Evolutionary conservation across 148 eudicot species (phyloP), one percentile per base, ranked within the genome.

Genomic region (Fagopyrum esculentum): DNA sequence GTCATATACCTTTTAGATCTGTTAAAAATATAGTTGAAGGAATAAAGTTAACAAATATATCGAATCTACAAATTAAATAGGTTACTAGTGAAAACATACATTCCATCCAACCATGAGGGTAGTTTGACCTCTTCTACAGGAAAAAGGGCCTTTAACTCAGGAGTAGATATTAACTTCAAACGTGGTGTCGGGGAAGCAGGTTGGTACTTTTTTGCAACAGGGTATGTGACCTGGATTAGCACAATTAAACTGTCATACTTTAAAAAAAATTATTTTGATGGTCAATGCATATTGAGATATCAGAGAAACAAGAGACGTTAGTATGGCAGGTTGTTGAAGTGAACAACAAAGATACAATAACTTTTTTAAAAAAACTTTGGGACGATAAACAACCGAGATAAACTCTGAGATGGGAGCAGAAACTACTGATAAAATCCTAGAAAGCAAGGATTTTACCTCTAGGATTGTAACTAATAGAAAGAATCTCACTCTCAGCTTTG

Each of bases 91-190:
- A 69, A 48, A 10, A 69, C 96, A 78, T 85, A 95, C 98, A 92
- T 92, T 74, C 97, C 97, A 73, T 89, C 87, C 80, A 88, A 45
- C 98, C 98, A 95, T 55, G 86, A 50, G 22, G 96, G 96, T 79
- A 95, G 97, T 81, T 86, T 92, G 80, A 92, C 83, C 80, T 95
- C 98, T 74, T 95, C 98, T 77, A 86, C 86, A 57, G 93, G 80
- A 83, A 92, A 90, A 72, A 92, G 63, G 78, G 96, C 86, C 80
- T 78, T 95, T 82, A 95, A 76, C 63, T 95, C 98, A 26, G 93
- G 84, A 76, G 96, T 83, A 75, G 97, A 85, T 48, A 92, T 81
- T 78, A 95, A 82, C 78, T 92, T 92, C 74, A 90, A 83, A 52
- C 92, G 90, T 74, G 98, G 97, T 9, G 93, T 78, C 19, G 92